These are phyloP conservation scores for Saccharomycopsis hybrid DNA, from an alignment of 1,139 yeast species.

Conservation along the genomic window DNA sequence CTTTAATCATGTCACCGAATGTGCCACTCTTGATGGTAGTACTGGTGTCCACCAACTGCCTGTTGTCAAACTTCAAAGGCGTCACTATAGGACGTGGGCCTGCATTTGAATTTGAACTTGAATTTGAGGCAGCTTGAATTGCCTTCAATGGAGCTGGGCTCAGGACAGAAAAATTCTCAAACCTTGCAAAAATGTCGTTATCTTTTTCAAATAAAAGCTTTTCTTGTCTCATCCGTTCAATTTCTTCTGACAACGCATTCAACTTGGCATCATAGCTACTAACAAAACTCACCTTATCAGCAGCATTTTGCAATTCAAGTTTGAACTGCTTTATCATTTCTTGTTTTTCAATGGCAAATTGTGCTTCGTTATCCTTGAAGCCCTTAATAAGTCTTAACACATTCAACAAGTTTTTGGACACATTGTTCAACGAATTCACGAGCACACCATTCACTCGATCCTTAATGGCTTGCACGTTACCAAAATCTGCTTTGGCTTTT, in stretches of 20 bases:
- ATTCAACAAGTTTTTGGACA: conserved; percentile 16
- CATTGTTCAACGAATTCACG: conserved; percentile 1
- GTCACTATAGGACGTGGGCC: no score
- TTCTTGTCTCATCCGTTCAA: conserved; percentile 15
- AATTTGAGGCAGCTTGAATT: neutral
- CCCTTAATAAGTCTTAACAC: conserved; percentile 20
- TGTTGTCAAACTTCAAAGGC: no score
- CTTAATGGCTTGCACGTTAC: no score
- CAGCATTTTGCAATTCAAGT: conserved; percentile 26
- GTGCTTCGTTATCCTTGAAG: conserved; percentile 15
- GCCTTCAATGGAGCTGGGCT: neutral
- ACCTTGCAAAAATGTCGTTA: conserved; percentile 15
- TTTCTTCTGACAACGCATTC: conserved; percentile 4
- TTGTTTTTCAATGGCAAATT: conserved; percentile 8
- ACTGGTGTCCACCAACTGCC: no score
- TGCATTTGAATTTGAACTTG: no score
- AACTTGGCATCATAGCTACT: conserved; percentile 10
- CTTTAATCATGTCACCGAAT: no score
- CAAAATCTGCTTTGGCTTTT: neutral
- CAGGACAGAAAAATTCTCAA: conserved; percentile 2
- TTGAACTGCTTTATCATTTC: conserved; percentile 13
- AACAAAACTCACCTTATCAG: conserved; percentile 23
- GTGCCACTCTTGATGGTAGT: no score
- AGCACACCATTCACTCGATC: neutral
- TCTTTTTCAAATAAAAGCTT: conserved; percentile 20